Conservation (phyloP, 345 rosid species). For the Gossypium arboreum region DNA sequence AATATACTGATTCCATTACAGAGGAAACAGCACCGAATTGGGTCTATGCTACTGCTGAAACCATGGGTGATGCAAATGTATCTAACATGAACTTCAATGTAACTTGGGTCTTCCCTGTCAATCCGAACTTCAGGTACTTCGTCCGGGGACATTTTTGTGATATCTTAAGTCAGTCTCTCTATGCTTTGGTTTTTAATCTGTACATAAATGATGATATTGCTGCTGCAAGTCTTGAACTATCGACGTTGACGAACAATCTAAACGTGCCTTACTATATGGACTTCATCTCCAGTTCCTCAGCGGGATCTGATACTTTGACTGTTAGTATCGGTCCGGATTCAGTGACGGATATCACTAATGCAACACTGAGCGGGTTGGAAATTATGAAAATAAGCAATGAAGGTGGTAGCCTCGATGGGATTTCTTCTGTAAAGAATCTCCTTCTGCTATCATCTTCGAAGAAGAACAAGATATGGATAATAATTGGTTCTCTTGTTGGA, state of each 20-base stretch:
- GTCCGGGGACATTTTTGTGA: slow-evolving; percentile 92
- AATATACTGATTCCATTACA: slow-evolving; percentile 43
- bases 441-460: slow-evolving; percentile 46
- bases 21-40: slow-evolving; percentile 74
- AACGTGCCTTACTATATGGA: slow-evolving; percentile 69
- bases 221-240: slow-evolving; percentile 65
- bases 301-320: slow-evolving; percentile 46
- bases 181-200: slow-evolving; percentile 69
- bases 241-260: slow-evolving; percentile 43
- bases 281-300: slow-evolving; percentile 62
- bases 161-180: slow-evolving; percentile 62
- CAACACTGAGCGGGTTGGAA: slow-evolving; percentile 86
- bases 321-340: slow-evolving; percentile 87
- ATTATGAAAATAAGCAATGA: slow-evolving; percentile 77
- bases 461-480: slow-evolving; percentile 29
- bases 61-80: slow-evolving; percentile 81
- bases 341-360: slow-evolving; percentile 47
- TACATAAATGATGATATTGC: slow-evolving; percentile 82
- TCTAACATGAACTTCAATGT: slow-evolving; percentile 67
- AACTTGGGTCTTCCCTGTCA: slow-evolving; percentile 76
- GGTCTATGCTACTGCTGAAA: slow-evolving; percentile 90
- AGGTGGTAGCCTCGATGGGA: slow-evolving; percentile 69
- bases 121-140: slow-evolving; percentile 68
- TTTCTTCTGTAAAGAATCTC: slow-evolving; percentile 50
- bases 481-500: slow-evolving; percentile 52